phyloP scores from a whole-genome alignment of 441 rosid species.

The Aquilaria agallochum region DNA sequence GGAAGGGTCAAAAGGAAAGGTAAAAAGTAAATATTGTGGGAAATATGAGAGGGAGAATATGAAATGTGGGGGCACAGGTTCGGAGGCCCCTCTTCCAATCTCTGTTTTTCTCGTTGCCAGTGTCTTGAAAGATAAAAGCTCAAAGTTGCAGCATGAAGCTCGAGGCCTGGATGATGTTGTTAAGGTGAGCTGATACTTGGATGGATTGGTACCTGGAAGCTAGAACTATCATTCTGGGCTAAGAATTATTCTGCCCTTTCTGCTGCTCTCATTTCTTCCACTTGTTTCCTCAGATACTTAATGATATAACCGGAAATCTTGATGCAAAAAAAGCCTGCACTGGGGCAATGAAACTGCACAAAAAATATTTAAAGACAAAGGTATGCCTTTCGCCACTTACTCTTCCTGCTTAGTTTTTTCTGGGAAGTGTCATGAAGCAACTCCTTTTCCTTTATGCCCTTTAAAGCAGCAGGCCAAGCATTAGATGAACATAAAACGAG shows the following conservation, averaged over 20 bases:
- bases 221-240: neutral
- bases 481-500: neutral
- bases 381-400: slow-evolving; percentile 24
- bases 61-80: slow-evolving; percentile 47
- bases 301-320: slow-evolving; percentile 84
- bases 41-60: slow-evolving; percentile 87
- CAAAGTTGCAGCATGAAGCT: slow-evolving; percentile 72
- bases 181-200: slow-evolving; percentile 42
- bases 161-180: slow-evolving; percentile 96
- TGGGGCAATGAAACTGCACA: slow-evolving; percentile 95
- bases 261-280: neutral
- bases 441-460: neutral
- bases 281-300: slow-evolving; percentile 54
- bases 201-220: neutral
- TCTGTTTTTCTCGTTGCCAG: slow-evolving; percentile 95
- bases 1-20: slow-evolving; percentile 51
- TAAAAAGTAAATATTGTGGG: slow-evolving; percentile 71
- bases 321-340: slow-evolving; percentile 90
- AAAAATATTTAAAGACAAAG: slow-evolving; percentile 73
- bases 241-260: neutral
- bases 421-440: neutral
- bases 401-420: neutral
- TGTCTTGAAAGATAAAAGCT: slow-evolving; percentile 90
- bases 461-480: slow-evolving; percentile 40
- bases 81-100: slow-evolving; percentile 81